phyloP scores from a whole-genome alignment of 495 filamentous ascomycete genomes.

The Xylaria venustula region DNA sequence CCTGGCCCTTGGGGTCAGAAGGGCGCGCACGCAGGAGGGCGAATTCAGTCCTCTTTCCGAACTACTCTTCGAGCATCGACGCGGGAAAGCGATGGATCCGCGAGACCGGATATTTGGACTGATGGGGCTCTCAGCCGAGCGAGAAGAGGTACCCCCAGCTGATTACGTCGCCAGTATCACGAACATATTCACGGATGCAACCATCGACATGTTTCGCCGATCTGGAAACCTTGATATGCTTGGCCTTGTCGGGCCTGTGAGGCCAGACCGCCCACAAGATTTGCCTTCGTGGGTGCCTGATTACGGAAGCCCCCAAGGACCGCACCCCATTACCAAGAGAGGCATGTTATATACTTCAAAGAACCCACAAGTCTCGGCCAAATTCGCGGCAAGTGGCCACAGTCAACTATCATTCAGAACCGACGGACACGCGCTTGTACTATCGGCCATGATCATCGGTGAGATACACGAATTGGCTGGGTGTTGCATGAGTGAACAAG shows the following conservation, averaged over 20 bases:
- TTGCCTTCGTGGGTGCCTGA: conserved; percentile 13
- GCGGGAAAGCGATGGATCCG: conserved; percentile 3
- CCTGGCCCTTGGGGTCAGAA: conserved; percentile 2
- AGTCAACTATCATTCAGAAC: conserved; percentile 5
- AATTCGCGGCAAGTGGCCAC: conserved; percentile 8
- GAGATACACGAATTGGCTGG: conserved; percentile 10
- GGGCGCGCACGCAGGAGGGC: conserved; percentile 4
- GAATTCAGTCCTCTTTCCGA: conserved; percentile 11
- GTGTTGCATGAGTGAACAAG: background rate
- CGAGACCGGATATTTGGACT: conserved; percentile 8
- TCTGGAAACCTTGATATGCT: conserved; percentile 5
- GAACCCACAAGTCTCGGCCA: conserved; percentile 7
- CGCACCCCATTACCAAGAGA: conserved; percentile 11
- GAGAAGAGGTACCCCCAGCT: conserved; percentile 7
- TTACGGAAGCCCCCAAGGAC: conserved; percentile 8
- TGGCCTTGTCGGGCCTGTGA: conserved; percentile 6
- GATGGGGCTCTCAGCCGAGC: conserved; percentile 8
- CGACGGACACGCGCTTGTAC: conserved; percentile 5
- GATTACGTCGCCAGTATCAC: conserved; percentile 3
- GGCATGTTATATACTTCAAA: conserved; percentile 8
- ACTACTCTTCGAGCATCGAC: conserved; percentile 5
- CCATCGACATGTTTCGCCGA: conserved; percentile 3
- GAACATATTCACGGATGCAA: conserved; percentile 3
- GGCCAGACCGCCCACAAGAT: conserved; percentile 7
- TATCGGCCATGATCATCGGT: conserved; percentile 6